Evolutionary conservation across 371 early-diverging fungal genomes (phyloP).

Genomic region (Apophysomyces elegans): DNA sequence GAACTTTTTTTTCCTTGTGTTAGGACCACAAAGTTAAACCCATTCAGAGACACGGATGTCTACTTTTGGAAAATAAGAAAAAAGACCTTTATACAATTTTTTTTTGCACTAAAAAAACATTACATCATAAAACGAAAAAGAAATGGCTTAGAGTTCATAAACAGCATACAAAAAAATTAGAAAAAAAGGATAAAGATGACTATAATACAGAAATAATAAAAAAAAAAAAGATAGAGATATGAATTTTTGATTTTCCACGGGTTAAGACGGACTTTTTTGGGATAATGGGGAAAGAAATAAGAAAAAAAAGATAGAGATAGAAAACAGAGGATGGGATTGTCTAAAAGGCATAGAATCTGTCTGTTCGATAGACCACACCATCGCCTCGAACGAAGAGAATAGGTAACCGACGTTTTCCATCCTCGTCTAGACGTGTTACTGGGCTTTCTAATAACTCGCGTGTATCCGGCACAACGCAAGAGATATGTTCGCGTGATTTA

Average conservation of each 20-base stretch:
- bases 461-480: constrained; percentile 30
- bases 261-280: too few species aligned
- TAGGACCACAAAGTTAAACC: too few species aligned
- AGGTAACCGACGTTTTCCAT: constrained; percentile 16
- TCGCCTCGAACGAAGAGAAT: constrained; percentile 24
- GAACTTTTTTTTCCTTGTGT: not conserved
- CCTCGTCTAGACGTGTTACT: not conserved
- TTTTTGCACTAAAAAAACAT: not conserved
- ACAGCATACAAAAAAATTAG: too few species aligned
- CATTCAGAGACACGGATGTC: not conserved
- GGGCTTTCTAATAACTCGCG: constrained; percentile 5
- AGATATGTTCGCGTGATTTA: constrained; percentile 21
- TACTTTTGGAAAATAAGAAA: not conserved
- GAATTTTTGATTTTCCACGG: too few species aligned
- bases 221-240: too few species aligned
- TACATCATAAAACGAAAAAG: constrained; percentile 2
- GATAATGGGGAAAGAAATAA: not conserved
- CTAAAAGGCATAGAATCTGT: constrained; percentile 17
- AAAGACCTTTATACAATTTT: constrained; percentile 10
- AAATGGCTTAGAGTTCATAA: not conserved
- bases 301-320: constrained; percentile 1
- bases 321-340: not conserved
- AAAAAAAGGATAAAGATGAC: too few species aligned
- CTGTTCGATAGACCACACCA: constrained; percentile 28
- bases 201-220: too few species aligned